Base-by-base conservation (phyloP, 345 rosid genomes). In the Camelina sativa region DNA sequence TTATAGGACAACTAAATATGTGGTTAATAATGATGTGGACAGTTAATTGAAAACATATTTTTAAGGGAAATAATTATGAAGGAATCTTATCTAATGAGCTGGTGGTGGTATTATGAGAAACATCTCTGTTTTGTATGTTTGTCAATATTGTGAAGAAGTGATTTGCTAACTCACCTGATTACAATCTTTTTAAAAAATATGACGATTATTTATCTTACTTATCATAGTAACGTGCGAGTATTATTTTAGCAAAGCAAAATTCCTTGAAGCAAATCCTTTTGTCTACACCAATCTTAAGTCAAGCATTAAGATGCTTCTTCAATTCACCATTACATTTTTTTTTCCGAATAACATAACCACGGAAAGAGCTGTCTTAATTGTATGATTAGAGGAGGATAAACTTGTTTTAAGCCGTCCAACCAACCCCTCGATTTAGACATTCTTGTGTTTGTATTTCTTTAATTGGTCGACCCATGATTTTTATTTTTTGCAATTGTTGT, bases 361-460 rank as follows among this genome's bases (percentile, higher is more conserved):
- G 35, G 70, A 22, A 35, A 44, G 69, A 54, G 64, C 69, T 76
- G 74, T 69, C 74, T 34, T 62, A 69, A 28, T 62, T 46, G 59
- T 35, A 53, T 76, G 79, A 76, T 76, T 62, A 69, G 57, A 61
- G 63, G 19, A 68, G 15, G 70, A 69, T 76, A 76, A 76, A 62
- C 63, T 61, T 69, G 70, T 76, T 76, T 76, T 44, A 62, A 44
- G 65, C 59, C 75, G 75, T 54, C 80, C 69, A 69, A 54, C 58
- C 68, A 61, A 37, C 56, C 51, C 47, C 13, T 68, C 50, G 74
- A 61, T 32, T 62, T 53, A 62, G 63, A 61, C 74, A 68, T 54
- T 41, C 7, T 58, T 19, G 28, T 67, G 37, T 59, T 66, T 58
- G 22, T 38, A 65, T 34, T 65, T 3, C 34, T 46, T 57, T 22